Evolutionary conservation across 202 grass and related monocot genomes (phyloP), one percentile per base, ranked within the genome.

Genomic region (Eragrostis tef): DNA sequence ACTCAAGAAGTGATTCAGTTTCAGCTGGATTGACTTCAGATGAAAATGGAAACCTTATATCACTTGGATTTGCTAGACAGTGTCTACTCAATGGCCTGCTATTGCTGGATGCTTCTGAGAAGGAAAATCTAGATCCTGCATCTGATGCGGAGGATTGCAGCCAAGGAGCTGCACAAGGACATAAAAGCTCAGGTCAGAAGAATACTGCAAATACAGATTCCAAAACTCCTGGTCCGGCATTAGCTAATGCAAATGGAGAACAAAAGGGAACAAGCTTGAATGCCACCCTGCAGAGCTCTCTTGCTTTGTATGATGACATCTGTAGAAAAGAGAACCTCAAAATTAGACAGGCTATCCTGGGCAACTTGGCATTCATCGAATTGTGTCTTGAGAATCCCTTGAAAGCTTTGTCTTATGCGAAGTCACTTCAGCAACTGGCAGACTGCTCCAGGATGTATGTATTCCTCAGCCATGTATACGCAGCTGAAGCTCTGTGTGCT

Each of bases 401-500:
- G 68, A 94, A 80, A 91, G 87, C 90, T 85, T 85, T 95, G 70
- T 85, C 83, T 87, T 78, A 75, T 80, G 88, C 89, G 46, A 99
- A 85, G 66, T 86, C 42, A 1, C 77, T 99, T 71, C 66, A 86
- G 77, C 79, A 88, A 61, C 77, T 95, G 69, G 71, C 79, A 34
- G 96, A 87, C 50, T 99, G 92, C 87, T 99, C 92, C 4, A 94
- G 87, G 84, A 87, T 93, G 60, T 90, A 93, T 83, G 58, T 85
- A 47, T 99, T 93, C 80, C 85, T 99, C 2, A 83, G 92, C 65
- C 90, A 88, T 95, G 85, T 99, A 51, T 99, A 99, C 53, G 88
- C 96, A 39, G 92, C 92, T 51, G 96, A 99, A 91, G 92, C 96
- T 75, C 80, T 99, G 1, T 95, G 96, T 45, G 44, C 67, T n/a